Evolutionary conservation across 805 yeast species (phyloP).

Genomic region (Monosporozyma servazzii): DNA sequence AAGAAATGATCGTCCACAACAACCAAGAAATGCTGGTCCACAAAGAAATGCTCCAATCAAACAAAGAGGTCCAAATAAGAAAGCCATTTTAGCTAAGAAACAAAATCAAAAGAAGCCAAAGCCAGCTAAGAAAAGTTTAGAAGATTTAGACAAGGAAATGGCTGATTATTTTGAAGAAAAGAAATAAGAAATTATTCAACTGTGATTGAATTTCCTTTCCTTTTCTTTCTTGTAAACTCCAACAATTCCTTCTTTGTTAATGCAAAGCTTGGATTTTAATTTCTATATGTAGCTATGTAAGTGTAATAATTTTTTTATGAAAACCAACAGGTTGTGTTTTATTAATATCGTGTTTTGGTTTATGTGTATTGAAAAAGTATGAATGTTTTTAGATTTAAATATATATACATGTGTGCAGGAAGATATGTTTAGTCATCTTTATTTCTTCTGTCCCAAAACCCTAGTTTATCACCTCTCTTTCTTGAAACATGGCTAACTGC

Average conservation of each 20-base stretch:
- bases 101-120: constrained; percentile 31
- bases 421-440: background rate
- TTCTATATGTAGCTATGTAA: background rate
- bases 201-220: background rate
- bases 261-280: background rate
- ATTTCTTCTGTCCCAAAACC: constrained; percentile 21
- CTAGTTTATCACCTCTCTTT: constrained; percentile 43
- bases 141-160: constrained; percentile 96
- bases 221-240: background rate
- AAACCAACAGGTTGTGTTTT: background rate
- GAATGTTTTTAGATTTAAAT: background rate
- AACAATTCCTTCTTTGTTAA: background rate
- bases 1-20: constrained; percentile 9
- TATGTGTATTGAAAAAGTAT: background rate
- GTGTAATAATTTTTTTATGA: background rate
- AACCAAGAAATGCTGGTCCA: constrained; percentile 11
- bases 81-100: constrained; percentile 30
- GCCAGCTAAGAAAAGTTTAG: constrained; percentile 66
- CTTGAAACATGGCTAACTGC: constrained; percentile 53
- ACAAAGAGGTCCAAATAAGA: constrained; percentile 27
- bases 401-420: background rate
- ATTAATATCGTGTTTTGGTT: no score
- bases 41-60: background rate
- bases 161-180: constrained; percentile 72
- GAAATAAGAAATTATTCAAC: constrained; percentile 7